phyloP scores from a whole-genome alignment of 2,329 filamentous ascomycete species.

The Parascedosporium putredinis region DNA sequence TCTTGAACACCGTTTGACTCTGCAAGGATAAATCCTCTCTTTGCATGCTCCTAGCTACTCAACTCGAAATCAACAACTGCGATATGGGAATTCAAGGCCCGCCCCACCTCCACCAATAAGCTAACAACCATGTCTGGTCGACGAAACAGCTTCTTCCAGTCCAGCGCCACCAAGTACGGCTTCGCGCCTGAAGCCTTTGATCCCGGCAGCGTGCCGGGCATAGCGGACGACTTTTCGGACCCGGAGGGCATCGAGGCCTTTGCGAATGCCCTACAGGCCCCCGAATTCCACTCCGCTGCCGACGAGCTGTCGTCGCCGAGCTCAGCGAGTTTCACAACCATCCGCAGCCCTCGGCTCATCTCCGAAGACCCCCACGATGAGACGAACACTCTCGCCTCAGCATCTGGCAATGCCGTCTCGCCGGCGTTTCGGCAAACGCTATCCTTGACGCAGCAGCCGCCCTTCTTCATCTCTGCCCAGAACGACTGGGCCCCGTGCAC shows the following conservation, averaged over 20 bases:
- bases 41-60: neutral
- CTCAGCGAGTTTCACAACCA: slow-evolving; percentile 23
- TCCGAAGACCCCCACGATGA: slow-evolving; percentile 22
- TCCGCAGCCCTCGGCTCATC: slow-evolving; percentile 6
- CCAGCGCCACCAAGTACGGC: slow-evolving; percentile 33
- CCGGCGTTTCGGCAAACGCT: slow-evolving; percentile 26
- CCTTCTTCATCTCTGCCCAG: slow-evolving; percentile 70
- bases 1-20: neutral
- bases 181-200: slow-evolving; percentile 58
- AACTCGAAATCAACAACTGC: neutral
- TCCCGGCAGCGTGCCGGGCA: slow-evolving; percentile 62
- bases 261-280: slow-evolving; percentile 69
- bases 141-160: slow-evolving; percentile 4
- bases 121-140: slow-evolving; percentile 4
- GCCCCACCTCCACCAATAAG: neutral
- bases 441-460: slow-evolving; percentile 27
- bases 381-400: slow-evolving; percentile 26
- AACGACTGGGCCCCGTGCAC: slow-evolving; percentile 94
- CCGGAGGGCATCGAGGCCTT: slow-evolving; percentile 68
- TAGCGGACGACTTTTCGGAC: slow-evolving; percentile 64
- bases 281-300: slow-evolving; percentile 59
- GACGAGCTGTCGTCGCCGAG: slow-evolving; percentile 39
- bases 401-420: slow-evolving; percentile 20
- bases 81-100: neutral
- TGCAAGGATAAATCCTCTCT: neutral